Evolutionary conservation across 768 basidiomycete species (phyloP).

Genomic region (Candolleomyces aberdarensis): DNA sequence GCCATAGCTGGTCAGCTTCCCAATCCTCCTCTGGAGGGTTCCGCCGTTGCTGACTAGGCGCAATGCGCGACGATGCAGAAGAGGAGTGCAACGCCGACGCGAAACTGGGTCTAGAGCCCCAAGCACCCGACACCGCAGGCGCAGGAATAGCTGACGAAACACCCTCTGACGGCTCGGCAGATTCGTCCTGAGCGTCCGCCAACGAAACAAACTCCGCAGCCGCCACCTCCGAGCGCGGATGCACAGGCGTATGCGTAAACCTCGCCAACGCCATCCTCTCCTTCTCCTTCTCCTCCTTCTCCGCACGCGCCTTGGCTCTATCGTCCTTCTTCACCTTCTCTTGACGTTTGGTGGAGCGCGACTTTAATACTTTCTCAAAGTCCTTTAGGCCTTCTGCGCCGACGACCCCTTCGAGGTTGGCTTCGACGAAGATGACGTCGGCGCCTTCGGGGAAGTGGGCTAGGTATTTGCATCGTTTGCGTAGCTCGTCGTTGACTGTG

Average conservation of each 20-base stretch:
- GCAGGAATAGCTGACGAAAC: conserved; percentile 1
- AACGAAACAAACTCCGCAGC: conserved; percentile 21
- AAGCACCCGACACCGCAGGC: conserved; percentile 47
- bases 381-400: conserved; percentile 71
- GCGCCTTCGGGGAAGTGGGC: conserved; percentile 87
- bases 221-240: neutral
- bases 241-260: conserved; percentile 5
- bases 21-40: conserved; percentile 57
- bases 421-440: conserved; percentile 92
- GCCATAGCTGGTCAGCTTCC: conserved; percentile 79
- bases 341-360: conserved; percentile 67
- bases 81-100: conserved; percentile 71
- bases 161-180: conserved; percentile 6
- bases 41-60: conserved; percentile 25
- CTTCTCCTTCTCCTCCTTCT: conserved; percentile 71
- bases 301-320: conserved; percentile 71
- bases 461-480: conserved; percentile 95
- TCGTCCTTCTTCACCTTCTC: conserved; percentile 89
- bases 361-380: conserved; percentile 80
- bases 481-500: conserved; percentile 87
- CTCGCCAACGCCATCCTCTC: conserved; percentile 24
- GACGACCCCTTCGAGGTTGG: conserved; percentile 77
- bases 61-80: conserved; percentile 22
- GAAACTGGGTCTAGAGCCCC: conserved; percentile 73
- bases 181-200: neutral